Evolutionary conservation across 1,284 basidiomycete species (phyloP).

Genomic region (Malassezia caprae): DNA sequence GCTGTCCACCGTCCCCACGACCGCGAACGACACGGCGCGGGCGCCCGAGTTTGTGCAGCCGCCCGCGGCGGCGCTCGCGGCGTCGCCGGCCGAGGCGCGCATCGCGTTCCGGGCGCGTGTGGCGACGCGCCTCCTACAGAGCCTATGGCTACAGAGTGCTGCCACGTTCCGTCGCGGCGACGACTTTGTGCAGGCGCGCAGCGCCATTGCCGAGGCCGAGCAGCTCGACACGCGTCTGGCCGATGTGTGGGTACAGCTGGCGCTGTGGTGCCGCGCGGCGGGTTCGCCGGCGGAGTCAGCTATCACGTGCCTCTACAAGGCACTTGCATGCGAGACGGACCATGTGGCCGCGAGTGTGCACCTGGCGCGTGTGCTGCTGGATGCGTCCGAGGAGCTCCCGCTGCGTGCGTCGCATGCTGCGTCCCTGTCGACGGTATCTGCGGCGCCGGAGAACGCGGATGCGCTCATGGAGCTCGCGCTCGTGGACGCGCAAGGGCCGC

Average conservation of each 20-base stretch:
- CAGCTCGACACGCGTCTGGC: constrained; percentile 73
- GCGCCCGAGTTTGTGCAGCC: constrained; percentile 8
- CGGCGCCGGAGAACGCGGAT: constrained; percentile 5
- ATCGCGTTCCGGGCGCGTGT: constrained; percentile 8
- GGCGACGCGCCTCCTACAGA: constrained; percentile 55
- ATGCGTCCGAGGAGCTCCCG: constrained; percentile 2
- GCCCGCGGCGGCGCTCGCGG: constrained; percentile 17
- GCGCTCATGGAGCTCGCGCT: constrained; percentile 3
- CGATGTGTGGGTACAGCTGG: constrained; percentile 76
- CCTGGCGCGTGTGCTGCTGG: constrained; percentile 37
- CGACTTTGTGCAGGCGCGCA: constrained; percentile 77
- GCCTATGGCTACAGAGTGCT: constrained; percentile 85
- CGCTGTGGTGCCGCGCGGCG: constrained; percentile 27
- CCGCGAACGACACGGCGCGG: neutral
- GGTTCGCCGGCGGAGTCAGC: constrained; percentile 22
- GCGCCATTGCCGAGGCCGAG: constrained; percentile 90
- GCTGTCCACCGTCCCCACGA: neutral
- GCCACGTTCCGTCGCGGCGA: constrained; percentile 82
- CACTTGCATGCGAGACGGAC: constrained; percentile 32
- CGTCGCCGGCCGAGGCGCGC: constrained; percentile 15
- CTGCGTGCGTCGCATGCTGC: constrained; percentile 14
- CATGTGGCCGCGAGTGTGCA: constrained; percentile 39
- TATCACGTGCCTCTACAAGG: constrained; percentile 44
- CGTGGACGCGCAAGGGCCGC: neutral
- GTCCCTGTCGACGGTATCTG: constrained; percentile 8